Percentiles rank a stretch among this genome's conserved stretches.
These are phyloP conservation scores for Starmerella sp. DNA, from an alignment of 805 yeast species.

Conservation along the genomic window DNA sequence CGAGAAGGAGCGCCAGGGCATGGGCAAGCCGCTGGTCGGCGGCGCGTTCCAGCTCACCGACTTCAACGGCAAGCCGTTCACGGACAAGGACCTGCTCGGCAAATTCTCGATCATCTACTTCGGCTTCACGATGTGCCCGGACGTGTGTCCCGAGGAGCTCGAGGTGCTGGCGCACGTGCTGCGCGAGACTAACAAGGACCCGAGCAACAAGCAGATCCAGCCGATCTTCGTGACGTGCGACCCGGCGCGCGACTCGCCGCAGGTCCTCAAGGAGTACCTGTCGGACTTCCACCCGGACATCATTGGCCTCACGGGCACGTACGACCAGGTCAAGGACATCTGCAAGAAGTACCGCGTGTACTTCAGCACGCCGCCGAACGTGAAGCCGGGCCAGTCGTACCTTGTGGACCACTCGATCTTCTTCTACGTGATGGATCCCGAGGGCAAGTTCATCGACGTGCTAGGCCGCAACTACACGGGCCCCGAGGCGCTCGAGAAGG, in stretches of 20 bases:
- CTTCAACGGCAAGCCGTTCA: constrained; percentile 57
- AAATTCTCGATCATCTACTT: constrained; percentile 80
- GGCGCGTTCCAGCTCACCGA: constrained; percentile 75
- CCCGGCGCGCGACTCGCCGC: constrained; percentile 89
- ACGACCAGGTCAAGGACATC: constrained; percentile 67
- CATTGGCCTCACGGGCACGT: constrained; percentile 83
- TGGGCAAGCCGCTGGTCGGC: constrained; percentile 88
- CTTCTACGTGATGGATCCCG: constrained; percentile 97
- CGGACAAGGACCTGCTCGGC: constrained; percentile 64
- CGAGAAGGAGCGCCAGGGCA: constrained; percentile 75
- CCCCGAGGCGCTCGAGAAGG: constrained; percentile 62
- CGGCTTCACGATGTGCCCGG: constrained; percentile 97
- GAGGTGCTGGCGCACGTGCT: constrained; percentile 74
- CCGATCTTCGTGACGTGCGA: constrained; percentile 94
- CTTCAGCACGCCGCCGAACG: constrained; percentile 91
- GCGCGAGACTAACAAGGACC: constrained; percentile 42
- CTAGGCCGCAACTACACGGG: constrained; percentile 85
- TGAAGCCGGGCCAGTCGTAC: constrained; percentile 92
- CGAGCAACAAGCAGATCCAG: constrained; percentile 37
- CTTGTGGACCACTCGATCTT: constrained; percentile 95
- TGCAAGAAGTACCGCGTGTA: constrained; percentile 90
- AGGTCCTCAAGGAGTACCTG: constrained; percentile 69
- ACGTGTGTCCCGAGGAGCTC: constrained; percentile 95
- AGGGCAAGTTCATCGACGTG: constrained; percentile 89
- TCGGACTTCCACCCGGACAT: constrained; percentile 82